Evolutionary conservation across 1,139 yeast genomes (phyloP).

Genomic region (Hanseniaspora gamundiae): DNA sequence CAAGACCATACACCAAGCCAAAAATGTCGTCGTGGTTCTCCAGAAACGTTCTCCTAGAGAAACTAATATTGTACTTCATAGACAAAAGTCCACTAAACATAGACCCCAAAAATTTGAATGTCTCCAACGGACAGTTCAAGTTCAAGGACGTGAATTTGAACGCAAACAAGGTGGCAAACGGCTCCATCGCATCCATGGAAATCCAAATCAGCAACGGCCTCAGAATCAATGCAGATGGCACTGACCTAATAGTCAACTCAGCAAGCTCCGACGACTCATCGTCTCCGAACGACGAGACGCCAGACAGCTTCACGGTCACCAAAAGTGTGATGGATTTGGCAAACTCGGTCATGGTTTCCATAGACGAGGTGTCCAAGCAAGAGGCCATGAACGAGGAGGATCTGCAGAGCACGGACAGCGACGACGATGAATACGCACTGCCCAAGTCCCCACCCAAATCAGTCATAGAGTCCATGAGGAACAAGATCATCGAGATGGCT

Average conservation of each 20-base stretch:
- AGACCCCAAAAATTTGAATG: slow-evolving; percentile 4
- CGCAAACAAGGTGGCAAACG: slow-evolving; percentile 2
- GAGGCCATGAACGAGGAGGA: slow-evolving; percentile 32
- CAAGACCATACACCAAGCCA: too few species aligned
- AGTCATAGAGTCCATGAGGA: slow-evolving; percentile 19
- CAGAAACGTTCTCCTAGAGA: slow-evolving; percentile 10
- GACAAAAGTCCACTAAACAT: slow-evolving; percentile 6
- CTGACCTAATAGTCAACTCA: not conserved
- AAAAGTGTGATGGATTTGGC: slow-evolving; percentile 60
- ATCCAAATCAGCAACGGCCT: slow-evolving; percentile 3
- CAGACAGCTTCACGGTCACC: slow-evolving; percentile 35
- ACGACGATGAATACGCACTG: not conserved
- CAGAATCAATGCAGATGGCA: slow-evolving; percentile 1
- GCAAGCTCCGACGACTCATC: not conserved
- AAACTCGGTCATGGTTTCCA: slow-evolving; percentile 38
- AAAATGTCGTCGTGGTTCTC: slow-evolving; percentile 45
- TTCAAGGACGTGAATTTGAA: slow-evolving; percentile 5
- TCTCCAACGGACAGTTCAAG: slow-evolving; percentile 4
- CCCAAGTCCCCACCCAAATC: not conserved
- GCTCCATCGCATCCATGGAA: slow-evolving; percentile 1
- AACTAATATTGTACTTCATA: slow-evolving; percentile 5
- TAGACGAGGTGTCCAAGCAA: slow-evolving; percentile 45
- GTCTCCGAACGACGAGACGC: slow-evolving; percentile 14
- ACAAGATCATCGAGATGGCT: slow-evolving; percentile 22
- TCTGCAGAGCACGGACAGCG: slow-evolving; percentile 12